Evolutionary conservation across 805 yeast species (phyloP).

Genomic region (Nakazawaea siamensis): DNA sequence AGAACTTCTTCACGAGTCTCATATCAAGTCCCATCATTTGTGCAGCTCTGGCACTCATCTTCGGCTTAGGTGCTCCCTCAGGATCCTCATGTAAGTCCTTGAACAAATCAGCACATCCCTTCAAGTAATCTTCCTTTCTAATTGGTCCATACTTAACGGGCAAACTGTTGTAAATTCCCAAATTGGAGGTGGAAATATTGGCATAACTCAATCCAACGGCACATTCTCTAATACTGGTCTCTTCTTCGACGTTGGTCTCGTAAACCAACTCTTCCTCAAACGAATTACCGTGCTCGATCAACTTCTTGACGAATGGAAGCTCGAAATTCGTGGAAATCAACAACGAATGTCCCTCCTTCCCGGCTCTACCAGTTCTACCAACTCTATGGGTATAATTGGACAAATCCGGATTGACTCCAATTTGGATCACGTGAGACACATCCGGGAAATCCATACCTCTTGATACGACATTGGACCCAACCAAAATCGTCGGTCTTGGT

Average conservation of each 20-base stretch:
- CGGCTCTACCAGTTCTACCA: conserved; percentile 96
- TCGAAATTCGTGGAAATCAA: conserved; percentile 53
- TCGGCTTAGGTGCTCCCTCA: conserved; percentile 11
- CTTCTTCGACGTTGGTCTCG: conserved; percentile 27
- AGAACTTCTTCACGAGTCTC: conserved; percentile 18
- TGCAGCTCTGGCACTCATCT: conserved; percentile 14
- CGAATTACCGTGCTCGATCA: conserved; percentile 46
- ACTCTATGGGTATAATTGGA: conserved; percentile 88
- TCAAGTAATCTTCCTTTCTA: conserved; percentile 5
- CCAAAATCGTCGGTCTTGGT: conserved; percentile 44
- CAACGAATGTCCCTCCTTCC: conserved; percentile 65
- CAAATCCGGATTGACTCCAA: conserved; percentile 65
- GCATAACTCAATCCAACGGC: conserved; percentile 24
- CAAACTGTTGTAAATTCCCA: conserved; percentile 11
- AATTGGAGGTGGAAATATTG: conserved; percentile 22
- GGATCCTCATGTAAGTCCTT: conserved; percentile 11
- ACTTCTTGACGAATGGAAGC: conserved; percentile 39
- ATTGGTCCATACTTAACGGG: conserved; percentile 10
- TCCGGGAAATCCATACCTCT: conserved; percentile 94
- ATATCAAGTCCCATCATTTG: conserved; percentile 20
- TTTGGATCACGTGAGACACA: conserved; percentile 78
- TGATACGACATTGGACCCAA: conserved; percentile 91
- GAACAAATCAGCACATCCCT: conserved; percentile 11
- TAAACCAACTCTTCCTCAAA: conserved; percentile 37
- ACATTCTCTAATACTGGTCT: conserved; percentile 19